A percentile compares a stretch with the other conserved stretches of the same genome.
These are phyloP conservation scores for Colletotrichum spinosum DNA, from an alignment of 2,329 filamentous ascomycete genomes.

Conservation along the genomic window DNA sequence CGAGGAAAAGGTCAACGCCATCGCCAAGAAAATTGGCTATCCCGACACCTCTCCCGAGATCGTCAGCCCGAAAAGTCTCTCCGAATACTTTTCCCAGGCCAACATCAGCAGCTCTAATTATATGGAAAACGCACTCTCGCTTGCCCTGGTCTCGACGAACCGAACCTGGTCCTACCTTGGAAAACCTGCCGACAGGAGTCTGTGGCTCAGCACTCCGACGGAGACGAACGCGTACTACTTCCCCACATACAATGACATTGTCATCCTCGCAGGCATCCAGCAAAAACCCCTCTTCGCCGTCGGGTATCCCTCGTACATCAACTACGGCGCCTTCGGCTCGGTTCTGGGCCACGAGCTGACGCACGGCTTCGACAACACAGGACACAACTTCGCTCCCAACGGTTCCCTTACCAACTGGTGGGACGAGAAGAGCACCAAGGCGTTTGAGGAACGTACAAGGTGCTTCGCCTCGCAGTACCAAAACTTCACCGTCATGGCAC, in stretches of 20 bases:
- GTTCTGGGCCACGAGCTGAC: conserved; percentile 77
- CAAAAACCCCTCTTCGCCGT: conserved; percentile 72
- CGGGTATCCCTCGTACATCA: conserved; percentile 71
- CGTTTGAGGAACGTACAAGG: conserved; percentile 68
- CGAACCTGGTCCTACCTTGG: conserved; percentile 68
- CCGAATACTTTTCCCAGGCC: conserved; percentile 67
- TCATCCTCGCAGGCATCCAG: conserved; percentile 77
- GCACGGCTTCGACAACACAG: conserved; percentile 76
- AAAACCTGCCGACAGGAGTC: conserved; percentile 68
- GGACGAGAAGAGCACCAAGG: conserved; percentile 67
- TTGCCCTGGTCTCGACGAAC: conserved; percentile 58
- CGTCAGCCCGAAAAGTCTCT: conserved; percentile 65
- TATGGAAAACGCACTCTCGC: conserved; percentile 68
- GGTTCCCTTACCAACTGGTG: conserved; percentile 76
- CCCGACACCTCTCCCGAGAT: conserved; percentile 72
- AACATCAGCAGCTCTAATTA: conserved; percentile 61
- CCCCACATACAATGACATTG: conserved; percentile 72
- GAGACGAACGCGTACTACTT: conserved; percentile 75
- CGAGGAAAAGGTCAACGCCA: conserved; percentile 73
- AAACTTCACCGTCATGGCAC: conserved; percentile 67
- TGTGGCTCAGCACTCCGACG: conserved; percentile 70
- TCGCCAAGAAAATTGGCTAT: conserved; percentile 76
- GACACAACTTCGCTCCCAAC: conserved; percentile 72
- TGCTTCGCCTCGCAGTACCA: conserved; percentile 77
- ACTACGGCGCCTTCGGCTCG: conserved; percentile 75